These are phyloP conservation scores for Haematococcus sp. DNA, from an alignment of 139 green algal species.

Conservation along the genomic window DNA sequence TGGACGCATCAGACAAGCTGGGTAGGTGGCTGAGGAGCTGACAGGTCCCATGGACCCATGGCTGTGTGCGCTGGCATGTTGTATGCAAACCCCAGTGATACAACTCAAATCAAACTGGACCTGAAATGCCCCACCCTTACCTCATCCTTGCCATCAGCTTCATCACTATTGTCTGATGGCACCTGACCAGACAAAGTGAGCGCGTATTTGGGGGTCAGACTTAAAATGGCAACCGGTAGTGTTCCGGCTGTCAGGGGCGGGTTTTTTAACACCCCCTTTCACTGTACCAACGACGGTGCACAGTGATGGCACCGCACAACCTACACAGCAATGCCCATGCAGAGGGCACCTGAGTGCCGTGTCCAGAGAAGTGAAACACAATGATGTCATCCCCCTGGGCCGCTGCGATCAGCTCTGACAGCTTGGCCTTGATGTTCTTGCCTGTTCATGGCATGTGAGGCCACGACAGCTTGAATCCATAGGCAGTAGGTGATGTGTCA, in stretches of 20 bases:
- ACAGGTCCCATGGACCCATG: background rate
- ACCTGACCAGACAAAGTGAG: background rate
- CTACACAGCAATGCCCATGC: no score
- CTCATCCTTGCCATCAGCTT: background rate
- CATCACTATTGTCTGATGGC: background rate
- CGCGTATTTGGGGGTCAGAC: background rate
- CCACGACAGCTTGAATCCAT: no score
- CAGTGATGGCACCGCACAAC: no score
- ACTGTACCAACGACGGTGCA: background rate
- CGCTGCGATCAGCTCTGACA: background rate
- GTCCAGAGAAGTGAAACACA: constrained; percentile 72
- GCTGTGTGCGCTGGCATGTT: no score
- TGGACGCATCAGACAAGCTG: background rate
- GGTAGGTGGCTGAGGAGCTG: background rate
- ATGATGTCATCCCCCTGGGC: constrained; percentile 52
- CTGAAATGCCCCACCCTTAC: no score
- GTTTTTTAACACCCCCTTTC: background rate
- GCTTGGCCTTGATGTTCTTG: constrained; percentile 64
- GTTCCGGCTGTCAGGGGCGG: background rate
- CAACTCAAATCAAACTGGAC: background rate
- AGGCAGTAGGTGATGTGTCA: no score
- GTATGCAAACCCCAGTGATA: background rate
- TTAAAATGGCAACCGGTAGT: background rate
- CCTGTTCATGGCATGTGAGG: constrained; percentile 18
- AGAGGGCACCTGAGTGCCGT: constrained; percentile 64